Percentiles rank a stretch among this genome's conserved stretches.
phyloP scores from a whole-genome alignment of 2,329 filamentous ascomycete species.

The Lomentospora prolificans region DNA sequence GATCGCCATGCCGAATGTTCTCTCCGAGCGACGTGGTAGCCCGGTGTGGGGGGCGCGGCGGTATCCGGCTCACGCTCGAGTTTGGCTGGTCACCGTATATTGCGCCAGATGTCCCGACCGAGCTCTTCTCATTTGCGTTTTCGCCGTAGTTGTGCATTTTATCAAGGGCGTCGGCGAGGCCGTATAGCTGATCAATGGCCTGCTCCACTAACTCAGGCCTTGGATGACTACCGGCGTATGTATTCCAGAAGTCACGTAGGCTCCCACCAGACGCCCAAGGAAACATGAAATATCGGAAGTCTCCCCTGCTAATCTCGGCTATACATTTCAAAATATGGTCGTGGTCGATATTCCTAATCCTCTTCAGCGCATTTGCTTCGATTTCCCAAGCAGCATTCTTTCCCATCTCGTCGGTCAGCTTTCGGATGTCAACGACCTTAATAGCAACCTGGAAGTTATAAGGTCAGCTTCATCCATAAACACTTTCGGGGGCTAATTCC shows the following conservation, averaged over 20 bases:
- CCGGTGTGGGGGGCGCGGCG: too few relatives aligned
- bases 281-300: not conserved
- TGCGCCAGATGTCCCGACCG: too few relatives aligned
- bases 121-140: too few relatives aligned
- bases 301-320: not conserved
- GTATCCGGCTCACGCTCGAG: too few relatives aligned
- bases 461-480: too few relatives aligned
- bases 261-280: not conserved
- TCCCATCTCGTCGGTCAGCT: too few relatives aligned
- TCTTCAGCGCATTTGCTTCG: not conserved
- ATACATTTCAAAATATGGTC: not conserved
- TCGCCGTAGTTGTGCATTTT: not conserved
- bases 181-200: not conserved
- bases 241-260: not conserved
- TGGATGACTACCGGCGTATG: not conserved
- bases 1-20: not conserved
- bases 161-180: not conserved
- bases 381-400: not conserved
- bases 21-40: not conserved
- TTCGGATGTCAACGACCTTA: too few relatives aligned
- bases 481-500: too few relatives aligned
- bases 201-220: not conserved
- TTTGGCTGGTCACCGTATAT: too few relatives aligned
- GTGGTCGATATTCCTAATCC: not conserved
- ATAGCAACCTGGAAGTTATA: too few relatives aligned